Base-by-base conservation (phyloP, 2,329 filamentous ascomycete species). In the Trichoderma sp. region DNA sequence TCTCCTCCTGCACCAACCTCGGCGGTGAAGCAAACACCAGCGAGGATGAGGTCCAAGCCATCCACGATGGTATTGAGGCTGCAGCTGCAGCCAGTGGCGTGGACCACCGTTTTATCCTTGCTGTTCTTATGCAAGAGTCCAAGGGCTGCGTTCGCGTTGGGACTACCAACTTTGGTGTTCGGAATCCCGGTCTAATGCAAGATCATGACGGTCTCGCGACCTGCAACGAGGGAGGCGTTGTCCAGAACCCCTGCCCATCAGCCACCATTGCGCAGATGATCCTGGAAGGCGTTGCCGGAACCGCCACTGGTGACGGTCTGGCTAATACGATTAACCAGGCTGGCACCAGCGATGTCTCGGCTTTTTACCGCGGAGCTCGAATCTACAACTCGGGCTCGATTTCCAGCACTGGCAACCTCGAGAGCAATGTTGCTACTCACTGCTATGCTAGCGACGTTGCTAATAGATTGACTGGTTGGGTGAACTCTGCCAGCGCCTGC, bases 51-150 rank as follows among this genome's bases (percentile, higher is more conserved):
- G 24, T 65, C 3, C 44, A 44, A 41, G 65, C 63, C n/a, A 70
- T 67, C 61, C 43, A 56, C 30, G 63, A 68, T 43, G 71, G 72
- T 44, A 80, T 81, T 56, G 66, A 74, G 57, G 56, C 68, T 9
- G 74, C 78, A 14, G 72, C 77, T 6, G 48, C 57, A 7, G 62
- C 66, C 7, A 70, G 71, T 0, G 68, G 70, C 19, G 71, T 81
- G 24, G 78, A 80, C 66, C 67, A 72, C 55, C 77, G 79, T 54
- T 79, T 79, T 65, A 79, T 81, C 68, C 71, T 81, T 17, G 76
- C 78, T 19, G 72, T 81, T 63, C 68, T 81, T 43, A 75, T 81
- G 73, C 79, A 81, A 67, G 79, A 81, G 68, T 78, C 76, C 67
- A 76, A 75, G 64, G 79, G 79, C 58, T 81, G 79, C 69, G 78